Evolutionary conservation across 306 rosid genomes (phyloP).

Genomic region (Parietaria judaica): DNA sequence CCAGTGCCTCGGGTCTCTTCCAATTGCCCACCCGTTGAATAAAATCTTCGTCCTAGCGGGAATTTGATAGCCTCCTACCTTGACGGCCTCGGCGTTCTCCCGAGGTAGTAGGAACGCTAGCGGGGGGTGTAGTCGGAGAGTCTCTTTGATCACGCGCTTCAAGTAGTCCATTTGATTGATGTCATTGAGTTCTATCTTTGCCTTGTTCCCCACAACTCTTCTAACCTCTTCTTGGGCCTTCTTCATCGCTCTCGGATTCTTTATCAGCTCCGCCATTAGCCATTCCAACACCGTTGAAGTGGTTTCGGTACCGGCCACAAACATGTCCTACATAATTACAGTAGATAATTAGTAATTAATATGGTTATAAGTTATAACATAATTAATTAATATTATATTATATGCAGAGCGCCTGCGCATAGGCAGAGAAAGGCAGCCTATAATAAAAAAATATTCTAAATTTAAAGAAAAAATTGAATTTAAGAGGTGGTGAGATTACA

Average conservation of each 20-base stretch:
- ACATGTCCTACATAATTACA: neutral
- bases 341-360: too few relatives aligned
- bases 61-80: neutral
- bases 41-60: neutral
- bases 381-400: too few relatives aligned
- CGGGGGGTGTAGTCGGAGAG: neutral
- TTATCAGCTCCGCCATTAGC: neutral
- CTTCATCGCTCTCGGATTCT: neutral
- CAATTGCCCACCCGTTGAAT: conserved; percentile 14
- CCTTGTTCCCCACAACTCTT: too few relatives aligned
- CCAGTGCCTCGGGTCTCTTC: conserved; percentile 7
- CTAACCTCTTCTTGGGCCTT: neutral
- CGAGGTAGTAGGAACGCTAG: neutral
- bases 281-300: neutral
- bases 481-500: too few relatives aligned
- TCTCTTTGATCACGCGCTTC: conserved; percentile 5
- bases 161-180: conserved; percentile 6
- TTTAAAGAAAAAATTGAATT: too few relatives aligned
- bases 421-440: too few relatives aligned
- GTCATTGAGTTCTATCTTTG: neutral
- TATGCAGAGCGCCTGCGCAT: too few relatives aligned
- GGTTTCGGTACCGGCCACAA: neutral
- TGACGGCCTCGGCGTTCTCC: neutral
- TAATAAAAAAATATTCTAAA: too few relatives aligned
- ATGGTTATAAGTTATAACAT: too few relatives aligned